Evolutionary conservation across 2,329 filamentous ascomycete genomes (phyloP).

Genomic region (Arthrobotrys pseudoclavata): DNA sequence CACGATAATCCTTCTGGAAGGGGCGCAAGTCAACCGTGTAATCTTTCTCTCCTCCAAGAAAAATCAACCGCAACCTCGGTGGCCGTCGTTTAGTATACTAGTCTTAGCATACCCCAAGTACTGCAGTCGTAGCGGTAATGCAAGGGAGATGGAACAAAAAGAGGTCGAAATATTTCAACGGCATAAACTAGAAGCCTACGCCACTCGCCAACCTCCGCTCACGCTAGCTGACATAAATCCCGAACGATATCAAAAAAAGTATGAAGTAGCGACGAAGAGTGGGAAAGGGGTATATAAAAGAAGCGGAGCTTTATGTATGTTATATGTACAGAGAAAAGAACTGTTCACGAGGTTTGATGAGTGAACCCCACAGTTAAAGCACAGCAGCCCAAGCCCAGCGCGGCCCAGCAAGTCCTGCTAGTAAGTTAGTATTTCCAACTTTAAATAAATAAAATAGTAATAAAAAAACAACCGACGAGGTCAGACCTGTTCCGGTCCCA

Average conservation of each 20-base stretch:
- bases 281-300: conserved; percentile 44
- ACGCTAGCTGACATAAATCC: conserved; percentile 59
- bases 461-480: conserved; percentile 26
- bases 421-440: conserved; percentile 20
- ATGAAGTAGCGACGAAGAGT: conserved; percentile 45
- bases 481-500: conserved; percentile 41
- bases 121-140: conserved; percentile 6
- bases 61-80: conserved; percentile 6
- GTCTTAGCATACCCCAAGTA: neutral
- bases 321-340: conserved; percentile 22
- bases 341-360: conserved; percentile 51
- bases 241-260: conserved; percentile 55
- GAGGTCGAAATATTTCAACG: conserved; percentile 27
- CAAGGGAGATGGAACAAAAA: neutral
- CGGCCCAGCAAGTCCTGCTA: neutral
- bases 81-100: neutral
- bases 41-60: neutral
- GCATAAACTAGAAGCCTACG: conserved; percentile 34
- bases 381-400: conserved; percentile 22
- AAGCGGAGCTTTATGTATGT: conserved; percentile 29
- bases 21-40: neutral
- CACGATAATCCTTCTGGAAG: conserved; percentile 28
- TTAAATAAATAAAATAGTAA: conserved; percentile 26
- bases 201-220: conserved; percentile 58
- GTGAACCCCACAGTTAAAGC: conserved; percentile 43